These are phyloP conservation scores for Polytrichum commune DNA, from an alignment of 225 moss, liverwort and hornwort species.

Conservation along the genomic window DNA sequence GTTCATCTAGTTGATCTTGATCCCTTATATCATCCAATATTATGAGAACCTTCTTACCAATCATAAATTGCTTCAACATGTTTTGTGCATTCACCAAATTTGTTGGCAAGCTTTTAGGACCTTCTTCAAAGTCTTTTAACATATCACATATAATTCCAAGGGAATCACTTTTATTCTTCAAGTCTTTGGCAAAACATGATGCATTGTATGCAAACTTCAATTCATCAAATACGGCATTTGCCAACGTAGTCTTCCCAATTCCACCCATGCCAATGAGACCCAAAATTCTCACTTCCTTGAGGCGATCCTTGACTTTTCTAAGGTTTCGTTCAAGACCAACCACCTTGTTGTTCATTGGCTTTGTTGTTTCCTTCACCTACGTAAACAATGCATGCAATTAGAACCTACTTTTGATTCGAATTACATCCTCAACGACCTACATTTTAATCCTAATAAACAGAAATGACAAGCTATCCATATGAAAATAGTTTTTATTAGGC, in stretches of 20 bases:
- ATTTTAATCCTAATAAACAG: not conserved
- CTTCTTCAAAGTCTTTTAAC: not conserved
- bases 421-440: not conserved
- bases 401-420: not conserved
- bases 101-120: not conserved
- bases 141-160: not conserved
- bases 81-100: not conserved
- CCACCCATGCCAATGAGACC: slow-evolving; percentile 9
- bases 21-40: not conserved
- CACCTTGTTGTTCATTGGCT: not conserved
- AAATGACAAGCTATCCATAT: too few species aligned
- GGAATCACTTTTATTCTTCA: not conserved
- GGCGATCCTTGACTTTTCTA: not conserved
- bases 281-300: not conserved
- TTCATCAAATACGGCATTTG: not conserved
- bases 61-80: not conserved
- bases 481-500: too few species aligned
- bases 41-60: not conserved
- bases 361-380: not conserved
- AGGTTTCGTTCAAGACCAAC: not conserved
- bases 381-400: not conserved
- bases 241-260: slow-evolving; percentile 5
- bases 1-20: not conserved
- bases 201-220: not conserved
- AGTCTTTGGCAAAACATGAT: not conserved